A percentile compares a stretch with the other conserved stretches of the same genome.
phyloP scores from a whole-genome alignment of 2,329 filamentous ascomycete species.

The Dendryphion nanum region DNA sequence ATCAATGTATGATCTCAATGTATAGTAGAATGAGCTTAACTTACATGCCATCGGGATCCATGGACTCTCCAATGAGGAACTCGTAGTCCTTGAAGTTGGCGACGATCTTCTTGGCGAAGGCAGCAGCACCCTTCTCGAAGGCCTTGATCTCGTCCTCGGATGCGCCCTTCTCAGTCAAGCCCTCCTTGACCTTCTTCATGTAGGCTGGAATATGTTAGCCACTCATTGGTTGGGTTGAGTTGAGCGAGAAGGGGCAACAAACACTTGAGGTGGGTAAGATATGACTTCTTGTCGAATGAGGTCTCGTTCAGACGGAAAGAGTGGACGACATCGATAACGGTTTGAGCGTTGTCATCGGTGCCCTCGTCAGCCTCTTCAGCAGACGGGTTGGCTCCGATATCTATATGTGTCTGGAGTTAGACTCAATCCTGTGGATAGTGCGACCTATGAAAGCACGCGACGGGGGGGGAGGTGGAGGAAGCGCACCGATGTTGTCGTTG shows the following conservation, averaged over 20 bases:
- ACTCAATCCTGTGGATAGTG: too few species aligned
- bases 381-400: conserved; percentile 94
- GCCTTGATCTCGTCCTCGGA: conserved; percentile 66
- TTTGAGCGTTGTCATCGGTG: conserved; percentile 66
- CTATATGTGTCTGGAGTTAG: too few species aligned
- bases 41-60: conserved; percentile 92
- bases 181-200: conserved; percentile 83
- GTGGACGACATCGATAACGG: conserved; percentile 91
- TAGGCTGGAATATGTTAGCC: conserved; percentile 59
- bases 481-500: conserved; percentile 68
- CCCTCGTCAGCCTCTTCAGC: conserved; percentile 83
- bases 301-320: conserved; percentile 85
- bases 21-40: too few species aligned
- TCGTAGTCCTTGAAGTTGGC: conserved; percentile 94
- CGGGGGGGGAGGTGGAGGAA: background rate
- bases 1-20: too few species aligned
- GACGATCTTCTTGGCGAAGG: conserved; percentile 78
- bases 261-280: conserved; percentile 84
- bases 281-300: conserved; percentile 82
- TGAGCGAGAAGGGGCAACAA: conserved; percentile 17
- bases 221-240: background rate
- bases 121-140: conserved; percentile 75
- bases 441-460: too few species aligned
- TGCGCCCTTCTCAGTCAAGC: conserved; percentile 63
- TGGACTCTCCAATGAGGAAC: conserved; percentile 87